These are phyloP conservation scores for Pseudocercospora musae DNA, from an alignment of 2,329 filamentous ascomycete species.

Conservation along the genomic window DNA sequence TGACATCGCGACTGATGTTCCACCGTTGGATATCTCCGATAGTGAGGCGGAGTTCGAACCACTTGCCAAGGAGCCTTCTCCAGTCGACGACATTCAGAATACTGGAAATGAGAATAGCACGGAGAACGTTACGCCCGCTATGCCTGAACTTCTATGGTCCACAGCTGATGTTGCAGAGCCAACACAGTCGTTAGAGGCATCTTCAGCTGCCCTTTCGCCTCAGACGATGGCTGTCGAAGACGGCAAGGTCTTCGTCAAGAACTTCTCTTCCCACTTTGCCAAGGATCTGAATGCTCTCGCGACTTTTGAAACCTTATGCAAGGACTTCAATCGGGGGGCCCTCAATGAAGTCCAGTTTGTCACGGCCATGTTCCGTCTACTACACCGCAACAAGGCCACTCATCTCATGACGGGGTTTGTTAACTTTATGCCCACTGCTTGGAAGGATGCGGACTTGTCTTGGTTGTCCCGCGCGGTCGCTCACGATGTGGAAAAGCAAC, in stretches of 20 bases:
- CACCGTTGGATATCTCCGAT: neutral
- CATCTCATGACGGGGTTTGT: slow-evolving; percentile 15
- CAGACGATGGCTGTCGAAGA: neutral
- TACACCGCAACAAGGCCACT: slow-evolving; percentile 8
- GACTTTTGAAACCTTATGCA: slow-evolving; percentile 12
- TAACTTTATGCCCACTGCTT: slow-evolving; percentile 16
- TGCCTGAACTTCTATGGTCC: neutral
- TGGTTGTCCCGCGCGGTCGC: slow-evolving; percentile 12
- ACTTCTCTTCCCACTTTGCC: slow-evolving; percentile 9
- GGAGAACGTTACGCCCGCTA: neutral
- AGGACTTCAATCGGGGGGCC: slow-evolving; percentile 12
- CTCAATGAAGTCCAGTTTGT: slow-evolving; percentile 19
- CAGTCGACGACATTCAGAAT: neutral
- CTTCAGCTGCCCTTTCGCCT: neutral
- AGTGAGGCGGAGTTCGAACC: neutral
- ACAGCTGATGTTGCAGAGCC: neutral
- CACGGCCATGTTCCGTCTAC: slow-evolving; percentile 17
- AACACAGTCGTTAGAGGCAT: neutral
- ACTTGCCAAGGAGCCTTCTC: neutral
- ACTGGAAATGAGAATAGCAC: neutral
- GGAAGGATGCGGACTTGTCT: slow-evolving; percentile 13
- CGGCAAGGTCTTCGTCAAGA: slow-evolving; percentile 11
- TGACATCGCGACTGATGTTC: neutral
- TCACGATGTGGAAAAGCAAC: neutral
- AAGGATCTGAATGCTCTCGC: slow-evolving; percentile 4